Evolutionary conservation across 108 stramenopile genomes (phyloP).

Genomic region (Aureococcus anophagefferens): DNA sequence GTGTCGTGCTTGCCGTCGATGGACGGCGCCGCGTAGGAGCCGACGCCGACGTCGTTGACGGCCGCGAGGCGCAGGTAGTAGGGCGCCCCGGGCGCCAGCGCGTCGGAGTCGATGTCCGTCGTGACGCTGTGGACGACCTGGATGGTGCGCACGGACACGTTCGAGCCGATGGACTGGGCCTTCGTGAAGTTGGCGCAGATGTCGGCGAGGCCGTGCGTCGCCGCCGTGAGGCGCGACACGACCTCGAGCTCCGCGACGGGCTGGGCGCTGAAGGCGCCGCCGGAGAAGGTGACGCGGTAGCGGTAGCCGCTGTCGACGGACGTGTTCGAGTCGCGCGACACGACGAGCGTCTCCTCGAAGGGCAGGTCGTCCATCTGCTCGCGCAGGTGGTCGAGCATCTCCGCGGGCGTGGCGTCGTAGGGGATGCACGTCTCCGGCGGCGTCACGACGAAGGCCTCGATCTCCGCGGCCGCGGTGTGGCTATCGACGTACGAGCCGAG

Average conservation of each 20-base stretch:
- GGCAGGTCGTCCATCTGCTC: constrained; percentile 42
- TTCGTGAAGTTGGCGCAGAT: background rate
- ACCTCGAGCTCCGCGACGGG: constrained; percentile 16
- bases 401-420: constrained; percentile 33
- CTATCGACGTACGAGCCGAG: background rate
- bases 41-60: constrained; percentile 41
- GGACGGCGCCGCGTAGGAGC: constrained; percentile 15
- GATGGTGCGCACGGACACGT: constrained; percentile 4
- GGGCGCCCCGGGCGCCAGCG: constrained; percentile 39
- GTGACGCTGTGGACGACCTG: constrained; percentile 23
- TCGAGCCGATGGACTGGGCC: background rate
- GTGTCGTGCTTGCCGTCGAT: background rate
- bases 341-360: constrained; percentile 42
- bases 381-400: constrained; percentile 33
- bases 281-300: constrained; percentile 44
- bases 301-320: constrained; percentile 13
- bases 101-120: constrained; percentile 37
- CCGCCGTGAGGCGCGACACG: constrained; percentile 1
- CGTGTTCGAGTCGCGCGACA: constrained; percentile 27
- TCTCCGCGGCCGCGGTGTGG: background rate
- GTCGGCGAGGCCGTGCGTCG: background rate
- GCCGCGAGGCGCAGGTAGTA: constrained; percentile 62
- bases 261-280: constrained; percentile 40
- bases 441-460: constrained; percentile 34
- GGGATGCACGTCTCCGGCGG: constrained; percentile 37